Evolutionary conservation across 2,329 filamentous ascomycete species (phyloP), one percentile per base, ranked within the genome.

Genomic region (Botrytis galanthina): DNA sequence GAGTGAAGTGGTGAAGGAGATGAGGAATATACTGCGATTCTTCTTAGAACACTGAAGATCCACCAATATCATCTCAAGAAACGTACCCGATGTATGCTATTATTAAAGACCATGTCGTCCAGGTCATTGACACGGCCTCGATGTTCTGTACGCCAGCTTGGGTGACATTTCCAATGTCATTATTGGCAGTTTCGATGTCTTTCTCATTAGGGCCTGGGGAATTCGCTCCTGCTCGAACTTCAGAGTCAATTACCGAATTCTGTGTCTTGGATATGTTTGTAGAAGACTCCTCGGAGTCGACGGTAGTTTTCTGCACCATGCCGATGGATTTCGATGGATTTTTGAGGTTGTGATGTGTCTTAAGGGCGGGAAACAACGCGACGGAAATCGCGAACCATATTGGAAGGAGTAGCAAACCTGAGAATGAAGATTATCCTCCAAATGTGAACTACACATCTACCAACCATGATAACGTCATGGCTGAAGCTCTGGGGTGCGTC

Each of bases 21-120:
- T 73, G 72, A 87, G 84, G 62, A 84, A 83, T 75, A 86, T 82
- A 3, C 86, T 74, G 75, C 84, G 86, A 60, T 87, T 82, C 51
- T 84, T 85, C 4, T 39, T 26, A 73, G 26, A 4, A 39, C 37
- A 29, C 29, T 1, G 10, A 20, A 9, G 18, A 51, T 39, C 4
- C 18, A 29, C 29, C n/a, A 12, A 46, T 57, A 0, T 32, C 8
- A 29, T 22, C 32, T 32, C 6, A 46, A 39, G 14, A 32, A 37
- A 74, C 60, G 20, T 71, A 76, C 75, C 77, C 75, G 6, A 68
- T 42, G 72, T 78, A 78, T 39, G 77, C 77, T 59, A 75, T 48
- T 16, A 77, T 74, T 35, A 78, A 74, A 37, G 73, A 74, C 73
- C 74, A 76, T 66, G 76, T 77, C 8, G 75, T 76, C 77, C 77